Evolutionary conservation across 768 basidiomycete genomes (phyloP).

Genomic region (Mycena alexandri): DNA sequence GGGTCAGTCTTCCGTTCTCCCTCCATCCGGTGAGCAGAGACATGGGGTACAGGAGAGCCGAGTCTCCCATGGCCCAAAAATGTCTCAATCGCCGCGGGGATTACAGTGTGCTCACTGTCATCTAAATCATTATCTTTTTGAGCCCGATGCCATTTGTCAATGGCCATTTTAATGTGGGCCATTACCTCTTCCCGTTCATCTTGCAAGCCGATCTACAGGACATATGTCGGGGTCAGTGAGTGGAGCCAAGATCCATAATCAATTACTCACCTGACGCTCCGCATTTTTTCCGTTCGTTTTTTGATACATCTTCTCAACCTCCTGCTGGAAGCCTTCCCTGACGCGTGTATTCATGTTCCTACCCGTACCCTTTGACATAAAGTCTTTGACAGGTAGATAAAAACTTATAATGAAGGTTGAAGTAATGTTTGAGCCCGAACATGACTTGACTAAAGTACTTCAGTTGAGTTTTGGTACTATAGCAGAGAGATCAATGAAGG

Average conservation of each 20-base stretch:
- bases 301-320: constrained; percentile 20
- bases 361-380: constrained; percentile 18
- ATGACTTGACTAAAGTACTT: too few species aligned
- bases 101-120: constrained; percentile 3
- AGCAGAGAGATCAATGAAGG: too few species aligned
- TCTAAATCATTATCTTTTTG: constrained; percentile 8
- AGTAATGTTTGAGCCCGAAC: too few species aligned
- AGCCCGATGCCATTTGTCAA: constrained; percentile 10
- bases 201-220: constrained; percentile 16
- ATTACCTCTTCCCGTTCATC: constrained; percentile 25
- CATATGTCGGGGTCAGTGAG: not conserved
- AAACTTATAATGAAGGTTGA: constrained; percentile 22
- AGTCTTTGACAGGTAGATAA: constrained; percentile 8
- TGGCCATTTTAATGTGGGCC: constrained; percentile 13
- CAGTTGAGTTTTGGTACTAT: too few species aligned
- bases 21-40: constrained; percentile 17
- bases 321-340: constrained; percentile 29
- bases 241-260: not conserved
- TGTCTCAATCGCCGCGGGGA: constrained; percentile 5
- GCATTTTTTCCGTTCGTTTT: constrained; percentile 28
- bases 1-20: constrained; percentile 1
- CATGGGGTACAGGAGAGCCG: constrained; percentile 16
- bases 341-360: constrained; percentile 25
- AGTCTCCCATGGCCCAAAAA: constrained; percentile 21
- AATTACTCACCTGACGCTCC: constrained; percentile 17